Evolutionary conservation across 164 flowering plant species (phyloP), one percentile per base, ranked within the genome.

Genomic region (Berberis thunbergii): DNA sequence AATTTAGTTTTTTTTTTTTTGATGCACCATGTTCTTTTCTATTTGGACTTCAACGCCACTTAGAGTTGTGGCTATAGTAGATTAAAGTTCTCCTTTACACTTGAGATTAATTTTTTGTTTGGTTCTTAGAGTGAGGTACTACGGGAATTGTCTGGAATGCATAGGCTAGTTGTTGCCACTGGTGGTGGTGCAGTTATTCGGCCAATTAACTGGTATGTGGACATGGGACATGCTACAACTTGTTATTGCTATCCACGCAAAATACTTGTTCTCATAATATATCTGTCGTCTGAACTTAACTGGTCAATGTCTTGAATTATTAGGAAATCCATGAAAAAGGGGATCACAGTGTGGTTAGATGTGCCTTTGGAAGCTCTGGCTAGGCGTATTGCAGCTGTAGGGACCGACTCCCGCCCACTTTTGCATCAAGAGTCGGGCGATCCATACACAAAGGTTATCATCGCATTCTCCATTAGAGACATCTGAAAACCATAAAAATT

Each of bases 101-200:
- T 4, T 7, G 40, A 7, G 43, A 56, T n/a, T 46, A 2, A 6
- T 38, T 49, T 53, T 50, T 49, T 41, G 9, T 60, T 13, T 43
- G 13, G 9, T 76, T 56, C 70, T 41, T 10, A 95, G 97, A 89
- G 82, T 67, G 84, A 91, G 77, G 88, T 71, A 41, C 67, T 94
- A 65, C 61, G 66, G 60, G 77, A 81, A 45, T 67, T 88, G 64
- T 94, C 97, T 60, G 48, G 69, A 48, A 80, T 74, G 89, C 85
- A 71, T n/a, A 82, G 77, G 39, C 66, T 82, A 55, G 97, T 94
- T 68, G 83, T 91, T 73, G 91, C 99, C 38, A 91, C 99, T 43
- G 97, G 97, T 57, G 99, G 99, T 61, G 99, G 99, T 74, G 95
- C 89, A 4, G 99, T 91, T 43, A 70, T 82, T 13, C 75, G 88